Evolutionary conservation across 352 stramenopile genomes (phyloP).

Genomic region (Globisporangium cystogenes): DNA sequence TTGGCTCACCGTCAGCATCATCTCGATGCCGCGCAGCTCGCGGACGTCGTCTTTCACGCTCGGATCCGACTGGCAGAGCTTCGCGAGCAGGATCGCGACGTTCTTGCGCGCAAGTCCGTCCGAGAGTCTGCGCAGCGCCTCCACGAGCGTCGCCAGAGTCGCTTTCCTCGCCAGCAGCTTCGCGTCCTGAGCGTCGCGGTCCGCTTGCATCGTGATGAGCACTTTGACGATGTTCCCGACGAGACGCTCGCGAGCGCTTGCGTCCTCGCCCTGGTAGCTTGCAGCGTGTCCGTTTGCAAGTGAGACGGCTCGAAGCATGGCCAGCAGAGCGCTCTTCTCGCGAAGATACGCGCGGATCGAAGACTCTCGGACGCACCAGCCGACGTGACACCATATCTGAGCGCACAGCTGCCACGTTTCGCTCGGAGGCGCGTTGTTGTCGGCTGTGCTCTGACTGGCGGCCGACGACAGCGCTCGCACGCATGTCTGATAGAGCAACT

Average conservation of each 20-base stretch:
- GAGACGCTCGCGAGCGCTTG: slow-evolving; percentile 37
- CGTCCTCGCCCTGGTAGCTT: slow-evolving; percentile 5
- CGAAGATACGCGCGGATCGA: slow-evolving; percentile 31
- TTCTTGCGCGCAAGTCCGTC: slow-evolving; percentile 68
- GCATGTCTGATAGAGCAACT: slow-evolving; percentile 26
- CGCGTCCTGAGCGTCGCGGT: slow-evolving; percentile 10
- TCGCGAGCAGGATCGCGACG: slow-evolving; percentile 68
- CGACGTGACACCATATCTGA: slow-evolving; percentile 71
- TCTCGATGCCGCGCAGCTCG: slow-evolving; percentile 66
- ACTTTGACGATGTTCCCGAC: slow-evolving; percentile 67
- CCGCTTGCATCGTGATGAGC: slow-evolving; percentile 41
- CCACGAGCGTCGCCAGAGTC: slow-evolving; percentile 31
- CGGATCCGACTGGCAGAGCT: slow-evolving; percentile 47
- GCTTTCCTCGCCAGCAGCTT: slow-evolving; percentile 21
- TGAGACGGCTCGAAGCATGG: slow-evolving; percentile 35
- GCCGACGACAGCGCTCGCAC: slow-evolving; percentile 17
- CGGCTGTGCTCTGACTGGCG: no score
- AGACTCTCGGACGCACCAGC: slow-evolving; percentile 36
- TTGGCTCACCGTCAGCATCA: slow-evolving; percentile 67
- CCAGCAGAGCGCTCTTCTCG: slow-evolving; percentile 20
- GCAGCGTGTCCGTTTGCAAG: slow-evolving; percentile 24
- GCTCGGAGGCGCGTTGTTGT: neutral
- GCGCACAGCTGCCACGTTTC: slow-evolving; percentile 54
- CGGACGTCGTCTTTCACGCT: slow-evolving; percentile 50
- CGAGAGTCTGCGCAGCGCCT: slow-evolving; percentile 31